Conservation (phyloP, 2,329 filamentous ascomycete genomes). For the Microcyclosporella mali region DNA sequence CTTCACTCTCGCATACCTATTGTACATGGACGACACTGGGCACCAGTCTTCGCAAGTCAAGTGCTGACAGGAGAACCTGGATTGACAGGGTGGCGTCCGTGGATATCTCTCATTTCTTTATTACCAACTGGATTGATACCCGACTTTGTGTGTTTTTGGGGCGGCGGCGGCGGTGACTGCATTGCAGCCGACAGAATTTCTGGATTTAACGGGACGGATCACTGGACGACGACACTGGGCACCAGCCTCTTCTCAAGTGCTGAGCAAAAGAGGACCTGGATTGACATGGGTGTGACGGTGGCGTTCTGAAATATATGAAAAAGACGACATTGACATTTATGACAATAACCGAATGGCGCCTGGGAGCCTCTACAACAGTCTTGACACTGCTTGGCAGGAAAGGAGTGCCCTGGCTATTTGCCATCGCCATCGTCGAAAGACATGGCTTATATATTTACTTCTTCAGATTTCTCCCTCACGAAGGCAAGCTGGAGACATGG, state of each 20-base stretch:
- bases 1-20: slow-evolving; percentile 11
- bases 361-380: not conserved
- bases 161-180: no score
- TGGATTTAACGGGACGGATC: slow-evolving; percentile 4
- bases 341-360: not conserved
- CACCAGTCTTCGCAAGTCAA: slow-evolving; percentile 32
- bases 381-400: slow-evolving; percentile 1
- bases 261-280: slow-evolving; percentile 33
- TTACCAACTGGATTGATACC: slow-evolving; percentile 7
- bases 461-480: not conserved
- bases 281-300: slow-evolving; percentile 30
- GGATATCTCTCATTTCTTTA: slow-evolving; percentile 15
- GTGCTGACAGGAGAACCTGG: slow-evolving; percentile 34
- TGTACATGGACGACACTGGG: slow-evolving; percentile 27
- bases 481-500: slow-evolving; percentile 1
- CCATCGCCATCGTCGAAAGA: slow-evolving; percentile 15
- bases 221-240: slow-evolving; percentile 29
- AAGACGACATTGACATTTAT: slow-evolving; percentile 7
- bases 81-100: slow-evolving; percentile 33
- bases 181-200: slow-evolving; percentile 5
- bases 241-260: slow-evolving; percentile 34
- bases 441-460: slow-evolving; percentile 5
- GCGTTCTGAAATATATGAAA: slow-evolving; percentile 1
- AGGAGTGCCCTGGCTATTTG: not conserved
- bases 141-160: slow-evolving; percentile 3